Evolutionary conservation across 495 filamentous ascomycete species (phyloP).

Genomic region (Daldinia vernicosa): DNA sequence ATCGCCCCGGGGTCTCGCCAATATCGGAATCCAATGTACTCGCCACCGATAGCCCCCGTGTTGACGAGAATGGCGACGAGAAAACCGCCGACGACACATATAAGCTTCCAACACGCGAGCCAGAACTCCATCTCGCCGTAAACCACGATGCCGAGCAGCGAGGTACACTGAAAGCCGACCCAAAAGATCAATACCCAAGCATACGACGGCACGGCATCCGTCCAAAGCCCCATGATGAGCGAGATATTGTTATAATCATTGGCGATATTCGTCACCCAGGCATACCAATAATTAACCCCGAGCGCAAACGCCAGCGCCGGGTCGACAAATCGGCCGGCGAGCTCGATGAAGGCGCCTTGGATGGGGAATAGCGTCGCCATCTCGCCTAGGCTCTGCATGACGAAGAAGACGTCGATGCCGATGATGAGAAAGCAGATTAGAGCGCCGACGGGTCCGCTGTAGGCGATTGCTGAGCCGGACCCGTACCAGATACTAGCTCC

Average conservation of each 20-base stretch:
- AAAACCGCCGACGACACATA: constrained; percentile 57
- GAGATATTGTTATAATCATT: constrained; percentile 44
- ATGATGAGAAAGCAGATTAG: constrained; percentile 65
- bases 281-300: constrained; percentile 68
- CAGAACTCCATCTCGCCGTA: constrained; percentile 63
- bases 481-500: constrained; percentile 55
- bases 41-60: constrained; percentile 49
- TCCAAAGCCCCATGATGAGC: constrained; percentile 43
- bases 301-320: constrained; percentile 62
- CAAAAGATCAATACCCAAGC: constrained; percentile 51
- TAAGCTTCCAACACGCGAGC: constrained; percentile 55
- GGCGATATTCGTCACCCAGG: constrained; percentile 64
- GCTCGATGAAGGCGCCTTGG: constrained; percentile 64
- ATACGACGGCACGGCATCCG: constrained; percentile 54
- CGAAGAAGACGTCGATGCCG: constrained; percentile 66
- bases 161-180: constrained; percentile 55
- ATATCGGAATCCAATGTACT: constrained; percentile 64
- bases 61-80: constrained; percentile 58
- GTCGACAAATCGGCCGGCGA: constrained; percentile 65
- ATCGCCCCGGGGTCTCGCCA: constrained; percentile 73
- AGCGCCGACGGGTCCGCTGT: constrained; percentile 62
- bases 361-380: constrained; percentile 66
- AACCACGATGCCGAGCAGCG: constrained; percentile 53
- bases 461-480: constrained; percentile 61
- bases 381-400: constrained; percentile 68